phyloP scores from a whole-genome alignment of 2,329 filamentous ascomycete genomes.

The Aspergillus cejpii region DNA sequence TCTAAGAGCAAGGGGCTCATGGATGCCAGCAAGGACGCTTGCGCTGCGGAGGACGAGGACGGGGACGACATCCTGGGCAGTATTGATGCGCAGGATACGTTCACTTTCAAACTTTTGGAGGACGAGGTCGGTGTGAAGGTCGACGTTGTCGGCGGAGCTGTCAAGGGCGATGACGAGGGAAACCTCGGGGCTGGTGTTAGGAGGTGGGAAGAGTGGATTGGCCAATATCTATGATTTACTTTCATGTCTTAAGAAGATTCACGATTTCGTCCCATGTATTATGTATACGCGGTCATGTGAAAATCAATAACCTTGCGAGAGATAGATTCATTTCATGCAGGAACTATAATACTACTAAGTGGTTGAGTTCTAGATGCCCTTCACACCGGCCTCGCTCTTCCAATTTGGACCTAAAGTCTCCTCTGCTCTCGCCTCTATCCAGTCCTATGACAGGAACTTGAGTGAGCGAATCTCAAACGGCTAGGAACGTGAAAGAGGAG shows the following conservation, averaged over 20 bases:
- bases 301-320: no score
- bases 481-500: background rate
- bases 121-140: conserved; percentile 71
- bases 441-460: conserved; percentile 10
- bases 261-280: background rate
- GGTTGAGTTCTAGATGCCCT: background rate
- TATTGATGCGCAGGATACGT: conserved; percentile 67
- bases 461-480: background rate
- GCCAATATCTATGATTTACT: conserved; percentile 55
- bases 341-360: background rate
- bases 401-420: conserved; percentile 12
- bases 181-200: conserved; percentile 62
- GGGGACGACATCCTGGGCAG: conserved; percentile 83
- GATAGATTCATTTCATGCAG: no score
- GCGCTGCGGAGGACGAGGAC: conserved; percentile 58
- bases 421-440: conserved; percentile 16
- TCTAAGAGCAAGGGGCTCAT: conserved; percentile 74
- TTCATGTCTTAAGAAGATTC: background rate
- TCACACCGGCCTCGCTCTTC: background rate
- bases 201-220: conserved; percentile 90
- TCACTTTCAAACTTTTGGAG: conserved; percentile 73
- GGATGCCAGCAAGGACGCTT: conserved; percentile 63
- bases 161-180: conserved; percentile 51
- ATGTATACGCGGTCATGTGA: background rate
- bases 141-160: conserved; percentile 63